Evolutionary conservation across 176 grass and related monocot species (phyloP).

Genomic region (Phoenix dactylifera): DNA sequence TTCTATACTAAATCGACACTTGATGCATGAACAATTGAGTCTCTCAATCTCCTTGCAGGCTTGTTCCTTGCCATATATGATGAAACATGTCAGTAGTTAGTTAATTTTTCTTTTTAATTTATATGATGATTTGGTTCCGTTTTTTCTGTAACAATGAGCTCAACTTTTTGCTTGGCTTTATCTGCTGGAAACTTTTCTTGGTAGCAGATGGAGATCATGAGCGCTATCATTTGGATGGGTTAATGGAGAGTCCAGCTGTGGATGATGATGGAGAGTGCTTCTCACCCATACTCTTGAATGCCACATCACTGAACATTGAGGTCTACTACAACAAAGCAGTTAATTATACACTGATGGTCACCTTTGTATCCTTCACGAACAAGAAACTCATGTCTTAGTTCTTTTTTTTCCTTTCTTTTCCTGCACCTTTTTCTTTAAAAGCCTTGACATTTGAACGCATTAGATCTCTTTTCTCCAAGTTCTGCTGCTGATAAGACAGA

Average conservation of each 20-base stretch:
- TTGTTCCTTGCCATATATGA: too few relatives aligned
- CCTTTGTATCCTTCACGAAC: constrained; percentile 85
- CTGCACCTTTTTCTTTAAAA: constrained; percentile 5
- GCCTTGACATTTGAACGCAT: constrained; percentile 30
- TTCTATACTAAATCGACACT: too few relatives aligned
- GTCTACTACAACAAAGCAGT: constrained; percentile 99
- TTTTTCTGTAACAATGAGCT: too few relatives aligned
- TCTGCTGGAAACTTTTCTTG: constrained; percentile 1
- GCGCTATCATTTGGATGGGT: constrained; percentile 76
- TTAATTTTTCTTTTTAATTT: too few relatives aligned
- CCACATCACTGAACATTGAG: constrained; percentile 93
- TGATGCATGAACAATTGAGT: too few relatives aligned
- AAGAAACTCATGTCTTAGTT: constrained; percentile 18
- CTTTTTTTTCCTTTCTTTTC: neutral
- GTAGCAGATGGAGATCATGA: constrained; percentile 71
- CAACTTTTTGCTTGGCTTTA: too few relatives aligned
- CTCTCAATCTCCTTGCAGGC: too few relatives aligned
- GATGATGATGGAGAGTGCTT: constrained; percentile 89
- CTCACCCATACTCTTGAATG: constrained; percentile 76
- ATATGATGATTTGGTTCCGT: too few relatives aligned
- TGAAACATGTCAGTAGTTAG: too few relatives aligned
- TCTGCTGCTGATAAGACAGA: constrained; percentile 86
- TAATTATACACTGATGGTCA: constrained; percentile 99
- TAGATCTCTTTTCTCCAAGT: constrained; percentile 99
- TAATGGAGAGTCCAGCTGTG: constrained; percentile 72